Base-by-base conservation (phyloP, 768 basidiomycete species). In the Basidioascus undulatus region DNA sequence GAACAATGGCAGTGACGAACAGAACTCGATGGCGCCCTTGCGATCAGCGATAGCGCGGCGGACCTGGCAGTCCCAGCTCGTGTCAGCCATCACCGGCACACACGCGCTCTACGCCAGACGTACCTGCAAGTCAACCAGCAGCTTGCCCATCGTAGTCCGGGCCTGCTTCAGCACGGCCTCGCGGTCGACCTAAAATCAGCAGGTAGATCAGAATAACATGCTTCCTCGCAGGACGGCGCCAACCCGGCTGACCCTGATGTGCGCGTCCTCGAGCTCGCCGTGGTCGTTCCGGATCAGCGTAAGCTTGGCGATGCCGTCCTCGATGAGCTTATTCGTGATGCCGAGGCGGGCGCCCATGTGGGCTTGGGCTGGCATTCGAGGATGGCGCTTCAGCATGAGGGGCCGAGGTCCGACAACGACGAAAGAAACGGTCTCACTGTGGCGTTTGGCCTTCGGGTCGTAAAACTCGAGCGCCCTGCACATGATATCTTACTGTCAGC, bases 281-380 rank as follows among this genome's bases (percentile, higher is more conserved):
- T 65, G 55, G 0, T 57, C 59, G 37, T 66, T 66, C 32, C 70
- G 71, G 30, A 78, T 59, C 50, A 74, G 76, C 50, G 82, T 70
- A 33, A 86, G 58, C 11, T 65, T 59, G 12, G 72, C 77, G 44
- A 86, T 23, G 15, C 74, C 76, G 28, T 68, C 68, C 21, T 68
- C 60, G 46, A 80, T 72, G 49, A 87, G 62, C 59, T 74, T 73
- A 42, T 78, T 73, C 10, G 76, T 76, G 55, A 87, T 83, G 24
- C 82, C 80, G 45, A 82, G 62, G 20, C 79, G 70, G 34, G 79
- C 80, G 58, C 83, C 77, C 81, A 82, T 84, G 52, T 82, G 79
- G 13, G 79, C 12, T 13, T 10, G 11, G 23, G 15, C 35, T 13
- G 13, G 37, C 18, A 19, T 20, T 20, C 10, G 37, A 24, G 8